These are phyloP conservation scores for Aspergillus amoenus DNA, from an alignment of 2,329 filamentous ascomycete species.

Conservation along the genomic window DNA sequence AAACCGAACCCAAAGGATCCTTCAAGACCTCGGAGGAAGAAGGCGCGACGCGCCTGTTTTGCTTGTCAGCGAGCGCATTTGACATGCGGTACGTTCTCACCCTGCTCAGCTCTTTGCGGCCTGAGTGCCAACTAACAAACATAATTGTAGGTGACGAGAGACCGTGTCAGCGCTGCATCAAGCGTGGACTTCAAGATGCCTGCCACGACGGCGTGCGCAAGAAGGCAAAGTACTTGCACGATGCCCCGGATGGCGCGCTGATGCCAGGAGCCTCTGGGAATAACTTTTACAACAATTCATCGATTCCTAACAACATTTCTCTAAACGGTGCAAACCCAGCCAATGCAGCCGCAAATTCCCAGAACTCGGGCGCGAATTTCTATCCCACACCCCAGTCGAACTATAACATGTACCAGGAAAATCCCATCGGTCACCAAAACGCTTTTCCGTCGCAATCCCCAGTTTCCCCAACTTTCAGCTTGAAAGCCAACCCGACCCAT, in stretches of 20 bases:
- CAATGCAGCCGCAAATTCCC: conserved; percentile 23
- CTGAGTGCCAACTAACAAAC: conserved; percentile 26
- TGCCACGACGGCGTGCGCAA: conserved; percentile 97
- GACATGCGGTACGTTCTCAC: conserved; percentile 79
- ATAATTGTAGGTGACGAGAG: conserved; percentile 76
- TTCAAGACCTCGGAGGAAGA: conserved; percentile 84
- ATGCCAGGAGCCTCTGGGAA: conserved; percentile 80
- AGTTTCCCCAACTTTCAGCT: conserved; percentile 68
- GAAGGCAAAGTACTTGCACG: conserved; percentile 98
- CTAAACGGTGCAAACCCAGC: conserved; percentile 31
- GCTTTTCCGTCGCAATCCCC: conserved; percentile 68
- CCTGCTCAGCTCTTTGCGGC: conserved; percentile 11
- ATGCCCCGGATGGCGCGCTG: conserved; percentile 85
- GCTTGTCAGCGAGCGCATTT: conserved; percentile 96
- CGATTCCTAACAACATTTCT: conserved; percentile 31
- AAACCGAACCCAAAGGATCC: conserved; percentile 79
- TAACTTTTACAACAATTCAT: conserved; percentile 43
- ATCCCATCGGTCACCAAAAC: conserved; percentile 40
- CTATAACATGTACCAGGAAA: conserved; percentile 50
- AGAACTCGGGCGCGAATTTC: conserved; percentile 30
- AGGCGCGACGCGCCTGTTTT: conserved; percentile 91
- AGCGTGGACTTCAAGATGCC: conserved; percentile 82
- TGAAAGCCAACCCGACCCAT: conserved; percentile 44
- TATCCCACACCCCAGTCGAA: conserved; percentile 37
- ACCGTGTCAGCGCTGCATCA: conserved; percentile 90